Evolutionary conservation across 2,329 filamentous ascomycete species (phyloP).

Genomic region (Diaporthe capsici): DNA sequence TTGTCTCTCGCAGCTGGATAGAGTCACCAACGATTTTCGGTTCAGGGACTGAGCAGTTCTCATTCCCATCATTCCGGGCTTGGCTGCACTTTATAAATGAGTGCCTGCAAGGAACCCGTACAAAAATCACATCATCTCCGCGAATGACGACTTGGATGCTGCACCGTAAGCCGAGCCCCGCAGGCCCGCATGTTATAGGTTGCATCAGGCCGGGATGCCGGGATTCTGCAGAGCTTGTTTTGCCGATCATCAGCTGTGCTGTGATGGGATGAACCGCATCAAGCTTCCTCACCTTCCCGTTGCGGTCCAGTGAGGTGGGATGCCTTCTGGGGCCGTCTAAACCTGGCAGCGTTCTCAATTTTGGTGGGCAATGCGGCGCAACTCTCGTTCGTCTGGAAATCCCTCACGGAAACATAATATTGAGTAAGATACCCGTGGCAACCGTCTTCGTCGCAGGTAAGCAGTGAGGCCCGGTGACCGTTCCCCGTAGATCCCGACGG

Average conservation of each 20-base stretch:
- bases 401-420: background rate
- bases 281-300: conserved; percentile 27
- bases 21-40: background rate
- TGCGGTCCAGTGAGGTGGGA: conserved; percentile 18
- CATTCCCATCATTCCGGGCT: too few species aligned
- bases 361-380: background rate
- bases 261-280: conserved; percentile 14
- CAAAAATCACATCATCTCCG: background rate
- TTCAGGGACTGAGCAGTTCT: too few species aligned
- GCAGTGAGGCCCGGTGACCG: background rate
- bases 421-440: too few species aligned
- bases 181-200: background rate
- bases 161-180: conserved; percentile 12
- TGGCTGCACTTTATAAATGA: conserved; percentile 1
- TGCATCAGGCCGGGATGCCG: conserved; percentile 10
- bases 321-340: conserved; percentile 22
- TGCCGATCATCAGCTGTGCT: conserved; percentile 26
- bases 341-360: background rate
- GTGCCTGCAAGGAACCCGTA: background rate
- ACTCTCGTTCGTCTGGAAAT: background rate
- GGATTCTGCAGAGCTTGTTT: conserved; percentile 13
- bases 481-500: background rate
- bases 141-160: conserved; percentile 20
- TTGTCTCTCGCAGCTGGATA: background rate
- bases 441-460: too few species aligned